Evolutionary conservation across 2,329 filamentous ascomycete genomes (phyloP).

Genomic region (Beauveria scarabaeidicola): DNA sequence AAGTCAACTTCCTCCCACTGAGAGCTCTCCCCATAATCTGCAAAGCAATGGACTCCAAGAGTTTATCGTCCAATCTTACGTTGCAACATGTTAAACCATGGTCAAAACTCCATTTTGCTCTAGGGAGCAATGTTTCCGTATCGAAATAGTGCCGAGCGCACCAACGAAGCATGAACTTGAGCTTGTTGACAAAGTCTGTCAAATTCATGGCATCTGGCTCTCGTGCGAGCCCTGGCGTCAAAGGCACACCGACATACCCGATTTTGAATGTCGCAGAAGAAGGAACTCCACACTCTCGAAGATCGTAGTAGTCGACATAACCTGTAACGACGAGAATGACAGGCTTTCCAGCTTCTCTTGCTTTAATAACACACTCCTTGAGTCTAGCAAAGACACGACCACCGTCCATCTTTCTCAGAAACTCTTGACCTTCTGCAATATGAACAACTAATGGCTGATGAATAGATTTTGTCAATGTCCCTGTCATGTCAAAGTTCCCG

Average conservation of each 20-base stretch:
- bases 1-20: neutral
- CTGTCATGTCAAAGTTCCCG: neutral
- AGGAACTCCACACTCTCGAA: neutral
- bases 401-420: too few species aligned
- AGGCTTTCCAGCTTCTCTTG: neutral
- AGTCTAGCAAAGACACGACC: neutral
- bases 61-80: neutral
- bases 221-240: neutral
- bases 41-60: neutral
- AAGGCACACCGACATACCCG: neutral
- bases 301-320: rapidly evolving
- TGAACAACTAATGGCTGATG: neutral
- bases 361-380: neutral
- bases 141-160: neutral
- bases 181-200: neutral
- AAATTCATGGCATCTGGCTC: neutral
- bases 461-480: too few species aligned
- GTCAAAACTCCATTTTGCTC: neutral
- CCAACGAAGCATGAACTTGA: neutral
- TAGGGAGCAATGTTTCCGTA: neutral
- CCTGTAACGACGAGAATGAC: neutral
- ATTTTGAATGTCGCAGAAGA: neutral
- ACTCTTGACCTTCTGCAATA: neutral
- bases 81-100: too few species aligned
- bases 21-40: neutral